phyloP scores from a whole-genome alignment of 352 stramenopile species.

The Globisporangium takayamanum region DNA sequence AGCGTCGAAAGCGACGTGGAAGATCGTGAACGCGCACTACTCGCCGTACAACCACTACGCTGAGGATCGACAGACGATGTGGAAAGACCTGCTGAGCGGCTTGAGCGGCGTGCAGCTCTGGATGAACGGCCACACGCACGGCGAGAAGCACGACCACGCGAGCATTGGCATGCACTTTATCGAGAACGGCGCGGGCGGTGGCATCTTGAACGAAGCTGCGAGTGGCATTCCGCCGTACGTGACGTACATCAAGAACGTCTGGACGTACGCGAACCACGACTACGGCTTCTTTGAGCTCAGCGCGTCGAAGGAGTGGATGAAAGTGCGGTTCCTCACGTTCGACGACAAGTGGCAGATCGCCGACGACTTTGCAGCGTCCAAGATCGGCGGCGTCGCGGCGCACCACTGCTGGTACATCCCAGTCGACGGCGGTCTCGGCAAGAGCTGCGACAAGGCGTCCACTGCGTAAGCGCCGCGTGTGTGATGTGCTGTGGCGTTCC shows the following conservation, averaged over 20 bases:
- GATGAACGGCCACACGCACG: slow-evolving; percentile 73
- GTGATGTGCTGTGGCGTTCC: neutral
- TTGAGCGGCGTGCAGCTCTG: slow-evolving; percentile 47
- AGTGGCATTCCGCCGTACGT: slow-evolving; percentile 58
- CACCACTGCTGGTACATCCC: slow-evolving; percentile 81
- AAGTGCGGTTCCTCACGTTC: slow-evolving; percentile 64
- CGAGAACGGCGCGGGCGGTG: slow-evolving; percentile 71
- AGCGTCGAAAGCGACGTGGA: slow-evolving; percentile 69
- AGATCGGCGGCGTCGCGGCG: slow-evolving; percentile 40
- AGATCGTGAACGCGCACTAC: slow-evolving; percentile 85
- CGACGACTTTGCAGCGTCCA: slow-evolving; percentile 42
- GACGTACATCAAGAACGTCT: slow-evolving; percentile 43
- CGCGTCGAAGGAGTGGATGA: slow-evolving; percentile 55
- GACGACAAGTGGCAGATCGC: slow-evolving; percentile 58
- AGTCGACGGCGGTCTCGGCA: slow-evolving; percentile 23
- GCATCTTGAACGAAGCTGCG: slow-evolving; percentile 74
- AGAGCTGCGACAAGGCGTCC: slow-evolving; percentile 19
- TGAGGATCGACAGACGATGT: slow-evolving; percentile 45
- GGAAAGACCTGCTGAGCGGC: slow-evolving; percentile 46
- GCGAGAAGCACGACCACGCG: slow-evolving; percentile 70
- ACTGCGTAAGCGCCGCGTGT: neutral
- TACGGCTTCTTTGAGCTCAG: slow-evolving; percentile 71
- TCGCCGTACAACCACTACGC: slow-evolving; percentile 70
- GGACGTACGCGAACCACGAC: slow-evolving; percentile 52
- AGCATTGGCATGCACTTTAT: slow-evolving; percentile 57